Conservation (phyloP, 345 rosid species). For the Citrus medica region DNA sequence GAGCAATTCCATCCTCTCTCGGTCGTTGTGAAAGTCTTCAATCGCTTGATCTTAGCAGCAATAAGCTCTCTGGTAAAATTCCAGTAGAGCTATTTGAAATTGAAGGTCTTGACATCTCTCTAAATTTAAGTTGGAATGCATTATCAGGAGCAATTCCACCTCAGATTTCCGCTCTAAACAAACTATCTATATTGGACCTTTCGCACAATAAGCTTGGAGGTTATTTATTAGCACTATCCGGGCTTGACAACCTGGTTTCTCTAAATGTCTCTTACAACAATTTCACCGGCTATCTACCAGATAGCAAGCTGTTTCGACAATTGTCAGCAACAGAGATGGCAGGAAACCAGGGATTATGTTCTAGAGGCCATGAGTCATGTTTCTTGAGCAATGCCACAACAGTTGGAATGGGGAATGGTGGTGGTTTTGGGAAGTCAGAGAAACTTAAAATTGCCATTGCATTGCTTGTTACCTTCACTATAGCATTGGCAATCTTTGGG, state of each 20-base stretch:
- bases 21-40: slow-evolving; percentile 59
- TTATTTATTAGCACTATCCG: slow-evolving; percentile 43
- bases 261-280: slow-evolving; percentile 76
- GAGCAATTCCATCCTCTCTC: slow-evolving; percentile 52
- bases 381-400: slow-evolving; percentile 38
- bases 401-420: slow-evolving; percentile 13
- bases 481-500: slow-evolving; percentile 48
- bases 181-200: slow-evolving; percentile 59
- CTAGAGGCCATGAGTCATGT: slow-evolving; percentile 53
- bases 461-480: slow-evolving; percentile 42
- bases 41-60: slow-evolving; percentile 72
- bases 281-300: slow-evolving; percentile 74
- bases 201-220: slow-evolving; percentile 68
- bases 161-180: slow-evolving; percentile 48
- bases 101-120: slow-evolving; percentile 60
- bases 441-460: slow-evolving; percentile 52
- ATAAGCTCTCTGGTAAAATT: slow-evolving; percentile 48
- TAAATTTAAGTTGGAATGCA: slow-evolving; percentile 73
- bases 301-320: slow-evolving; percentile 62
- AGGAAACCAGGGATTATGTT: slow-evolving; percentile 58
- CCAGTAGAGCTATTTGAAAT: slow-evolving; percentile 56
- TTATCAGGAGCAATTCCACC: slow-evolving; percentile 53
- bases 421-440: slow-evolving; percentile 31
- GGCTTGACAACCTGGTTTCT: slow-evolving; percentile 65
- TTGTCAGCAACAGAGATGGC: slow-evolving; percentile 45